Percentiles rank a stretch among this genome's conserved stretches.
These are phyloP conservation scores for Picea abies DNA, from an alignment of 83 land plant species.

Conservation along the genomic window DNA sequence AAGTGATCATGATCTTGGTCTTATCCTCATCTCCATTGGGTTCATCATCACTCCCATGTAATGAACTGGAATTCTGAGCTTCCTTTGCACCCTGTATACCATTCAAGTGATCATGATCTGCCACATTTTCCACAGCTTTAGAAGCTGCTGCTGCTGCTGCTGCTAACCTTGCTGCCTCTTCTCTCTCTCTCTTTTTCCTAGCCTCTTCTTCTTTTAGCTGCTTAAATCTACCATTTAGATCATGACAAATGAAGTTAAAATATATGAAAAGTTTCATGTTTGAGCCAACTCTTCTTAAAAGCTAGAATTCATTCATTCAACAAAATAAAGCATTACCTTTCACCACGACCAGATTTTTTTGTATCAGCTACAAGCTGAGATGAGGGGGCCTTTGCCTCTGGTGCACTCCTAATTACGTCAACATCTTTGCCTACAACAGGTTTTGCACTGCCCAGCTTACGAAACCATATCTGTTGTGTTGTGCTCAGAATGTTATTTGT, in stretches of 20 bases:
- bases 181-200: constrained; percentile 39
- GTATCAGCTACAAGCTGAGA: constrained; percentile 6
- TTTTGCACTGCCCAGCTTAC: constrained; percentile 42
- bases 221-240: constrained; percentile 33
- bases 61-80: constrained; percentile 4
- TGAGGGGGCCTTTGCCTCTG: background rate
- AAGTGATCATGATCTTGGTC: too few species aligned
- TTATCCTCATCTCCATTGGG: background rate
- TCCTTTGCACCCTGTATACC: constrained; percentile 18
- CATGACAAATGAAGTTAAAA: constrained; percentile 7
- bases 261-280: background rate
- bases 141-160: constrained; percentile 9
- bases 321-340: constrained; percentile 26
- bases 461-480: constrained; percentile 52
- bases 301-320: background rate
- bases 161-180: constrained; percentile 29
- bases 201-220: constrained; percentile 6
- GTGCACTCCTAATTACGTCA: constrained; percentile 20
- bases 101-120: background rate
- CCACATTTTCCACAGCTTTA: constrained; percentile 14
- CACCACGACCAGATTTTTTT: constrained; percentile 35
- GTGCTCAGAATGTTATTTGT: constrained; percentile 59
- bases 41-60: background rate
- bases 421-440: constrained; percentile 27
- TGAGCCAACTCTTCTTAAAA: background rate